Evolutionary conservation across 1,139 yeast genomes (phyloP), one percentile per base, ranked within the genome.

Genomic region (Nakaseomyces sp.): DNA sequence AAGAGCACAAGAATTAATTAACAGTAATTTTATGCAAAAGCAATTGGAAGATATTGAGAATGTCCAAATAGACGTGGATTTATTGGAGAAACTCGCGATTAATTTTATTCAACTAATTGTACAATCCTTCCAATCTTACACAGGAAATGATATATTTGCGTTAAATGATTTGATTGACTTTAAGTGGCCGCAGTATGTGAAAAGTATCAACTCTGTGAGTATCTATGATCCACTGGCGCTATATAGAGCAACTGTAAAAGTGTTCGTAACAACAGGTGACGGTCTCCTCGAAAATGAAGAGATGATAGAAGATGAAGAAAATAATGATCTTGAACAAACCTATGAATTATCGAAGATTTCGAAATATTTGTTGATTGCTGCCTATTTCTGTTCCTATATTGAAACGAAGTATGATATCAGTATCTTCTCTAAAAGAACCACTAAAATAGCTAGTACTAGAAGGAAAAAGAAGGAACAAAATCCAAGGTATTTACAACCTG

Each of bases 311-410:
- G 43, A 45, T 8, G 17, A 29, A 1, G 20, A 9, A 10, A 16
- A 12, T 8, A 25, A 17, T 19, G 32, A n/a, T 5, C 35, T 38
- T 13, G 44, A 52, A 1, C 55, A 54, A 35, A 51, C 61, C 1
- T 60, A 60, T 37, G 61, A 57, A 37, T 64, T 81, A 46, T 81
- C 86, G 0, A 59, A 65, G 13, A 74, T 76, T 47, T 73, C 85
- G 12, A 80, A 79, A 56, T 81, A 71, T 55, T 65, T 83, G 10
- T 65, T 83, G 20, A 71, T 82, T 43, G 84, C 91, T 3, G 79
- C 88, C 1, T 83, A 80, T 54, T 67, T 83, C 43, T 87, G 89
- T 2, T 81, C 91, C 0, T 80, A 76, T 56, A 72, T 77, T 43
- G 80, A 79, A 15, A 79, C 80, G 9, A 72, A 75, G 48, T 71